Base-by-base conservation (phyloP, 192 early-diverging fungal genomes). In the Oehlia diaphana region DNA sequence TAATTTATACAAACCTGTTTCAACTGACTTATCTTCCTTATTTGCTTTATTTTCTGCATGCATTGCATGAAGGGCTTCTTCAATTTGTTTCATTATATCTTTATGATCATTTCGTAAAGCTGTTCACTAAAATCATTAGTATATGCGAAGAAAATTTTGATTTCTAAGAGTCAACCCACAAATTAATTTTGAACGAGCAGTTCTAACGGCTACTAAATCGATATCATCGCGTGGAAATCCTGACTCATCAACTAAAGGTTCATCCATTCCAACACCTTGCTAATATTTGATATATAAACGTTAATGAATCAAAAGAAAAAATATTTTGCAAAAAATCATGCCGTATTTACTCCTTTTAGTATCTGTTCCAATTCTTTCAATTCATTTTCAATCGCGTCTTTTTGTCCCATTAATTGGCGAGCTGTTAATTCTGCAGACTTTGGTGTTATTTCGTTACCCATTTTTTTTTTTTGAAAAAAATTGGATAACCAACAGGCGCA, bases 221-320 rank as follows among this genome's bases (percentile, higher is more conserved):
- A 90, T 68, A 81, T 90, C 89, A 66, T 81, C 83, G 8, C 89
- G 82, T 4, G 89, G 88, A 80, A 87, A 90, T 6, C 89, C 88
- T 71, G 76, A 50, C 13, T 78, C 71, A 66, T 89, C 89, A 4
- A 88, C 72, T 47, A 90, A 76, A 14, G 81, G 81, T 28, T 86
- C 83, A 2, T 74, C 65, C 88, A 88, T 90, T 31, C 84, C 84
- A 26, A 90, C 82, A 42, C 84, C 83, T 84, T 86, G 85, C 85
- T 62, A 76, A 23, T 63, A 76, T n/a, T 31, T 53, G 61, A 21
- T 12, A 42, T 12, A 33, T 7, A 14, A 44, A 47, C 19, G 13
- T 14, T 26, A 44, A 47, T 35, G 58, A 69, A 19, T 23, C 19
- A 9, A 9, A 31, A 23, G 33, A 81, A 16, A 26, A 70, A 44